phyloP scores from a whole-genome alignment of 139 green algal genomes.

The Ettlia oleoabundans region DNA sequence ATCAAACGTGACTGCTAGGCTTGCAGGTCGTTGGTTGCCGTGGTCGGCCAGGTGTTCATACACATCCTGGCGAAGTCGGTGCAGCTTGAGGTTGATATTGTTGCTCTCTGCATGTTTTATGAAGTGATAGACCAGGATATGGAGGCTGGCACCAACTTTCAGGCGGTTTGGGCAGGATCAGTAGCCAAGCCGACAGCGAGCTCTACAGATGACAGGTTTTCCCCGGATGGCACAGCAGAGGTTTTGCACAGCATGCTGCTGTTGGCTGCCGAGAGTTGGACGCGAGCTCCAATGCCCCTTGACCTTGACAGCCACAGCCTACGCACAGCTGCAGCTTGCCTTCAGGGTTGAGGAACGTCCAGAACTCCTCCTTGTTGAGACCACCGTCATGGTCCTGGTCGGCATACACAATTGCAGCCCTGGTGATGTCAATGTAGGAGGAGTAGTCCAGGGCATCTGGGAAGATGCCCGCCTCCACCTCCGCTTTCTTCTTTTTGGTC shows the following conservation, averaged over 20 bases:
- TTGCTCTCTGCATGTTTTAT: constrained; percentile 7
- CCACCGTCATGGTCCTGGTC: constrained; percentile 9
- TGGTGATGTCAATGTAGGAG: background rate
- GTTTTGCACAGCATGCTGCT: too few species aligned
- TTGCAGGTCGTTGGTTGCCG: background rate
- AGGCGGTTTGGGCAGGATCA: too few species aligned
- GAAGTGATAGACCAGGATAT: background rate
- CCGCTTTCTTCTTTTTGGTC: background rate
- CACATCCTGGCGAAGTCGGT: constrained; percentile 24
- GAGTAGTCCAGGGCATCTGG: constrained; percentile 5
- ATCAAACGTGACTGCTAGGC: background rate
- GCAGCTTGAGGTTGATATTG: constrained; percentile 21
- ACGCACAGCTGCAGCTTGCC: background rate
- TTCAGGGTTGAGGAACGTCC: constrained; percentile 26
- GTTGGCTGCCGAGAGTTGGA: background rate
- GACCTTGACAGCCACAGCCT: too few species aligned
- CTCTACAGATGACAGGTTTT: too few species aligned
- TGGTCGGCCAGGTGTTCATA: constrained; percentile 12
- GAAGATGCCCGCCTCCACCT: background rate
- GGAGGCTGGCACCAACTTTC: too few species aligned
- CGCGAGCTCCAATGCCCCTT: too few species aligned
- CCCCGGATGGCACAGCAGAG: too few species aligned
- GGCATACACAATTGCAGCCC: background rate
- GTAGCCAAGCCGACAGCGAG: too few species aligned
- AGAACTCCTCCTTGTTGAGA: constrained; percentile 5